phyloP scores from a whole-genome alignment of 345 rosid species.

The Melaleuca quinquenervia region DNA sequence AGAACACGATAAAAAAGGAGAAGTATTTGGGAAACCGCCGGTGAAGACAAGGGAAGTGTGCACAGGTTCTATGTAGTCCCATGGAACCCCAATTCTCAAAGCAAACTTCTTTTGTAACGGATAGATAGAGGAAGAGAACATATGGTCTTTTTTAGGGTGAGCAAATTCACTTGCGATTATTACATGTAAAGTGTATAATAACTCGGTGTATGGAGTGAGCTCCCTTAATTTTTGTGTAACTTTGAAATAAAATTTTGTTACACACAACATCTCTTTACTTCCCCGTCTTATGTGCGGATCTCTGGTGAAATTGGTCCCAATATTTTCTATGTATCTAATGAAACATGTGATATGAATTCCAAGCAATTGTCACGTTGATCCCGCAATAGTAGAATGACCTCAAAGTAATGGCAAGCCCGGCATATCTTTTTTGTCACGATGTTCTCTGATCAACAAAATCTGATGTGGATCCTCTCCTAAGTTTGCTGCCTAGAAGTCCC shows the following conservation, averaged over 20 bases:
- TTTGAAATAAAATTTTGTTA: neutral
- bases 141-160: neutral
- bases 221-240: neutral
- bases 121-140: neutral
- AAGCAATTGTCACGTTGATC: neutral
- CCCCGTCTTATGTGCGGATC: neutral
- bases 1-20: too few species aligned
- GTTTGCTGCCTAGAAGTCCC: neutral
- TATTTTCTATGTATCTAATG: neutral
- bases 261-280: neutral
- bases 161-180: neutral
- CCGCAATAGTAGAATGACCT: neutral
- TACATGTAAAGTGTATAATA: neutral
- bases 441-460: neutral
- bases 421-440: neutral
- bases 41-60: too few species aligned
- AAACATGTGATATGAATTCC: neutral
- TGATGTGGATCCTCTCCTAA: neutral
- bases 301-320: neutral
- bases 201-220: neutral
- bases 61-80: too few species aligned
- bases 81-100: too few species aligned
- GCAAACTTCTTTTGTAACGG: too few species aligned
- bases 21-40: too few species aligned
- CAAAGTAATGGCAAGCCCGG: neutral